A percentile compares a stretch with the other conserved stretches of the same genome.
Conservation (phyloP, 768 basidiomycete genomes). For the Termitomyces sp. region DNA sequence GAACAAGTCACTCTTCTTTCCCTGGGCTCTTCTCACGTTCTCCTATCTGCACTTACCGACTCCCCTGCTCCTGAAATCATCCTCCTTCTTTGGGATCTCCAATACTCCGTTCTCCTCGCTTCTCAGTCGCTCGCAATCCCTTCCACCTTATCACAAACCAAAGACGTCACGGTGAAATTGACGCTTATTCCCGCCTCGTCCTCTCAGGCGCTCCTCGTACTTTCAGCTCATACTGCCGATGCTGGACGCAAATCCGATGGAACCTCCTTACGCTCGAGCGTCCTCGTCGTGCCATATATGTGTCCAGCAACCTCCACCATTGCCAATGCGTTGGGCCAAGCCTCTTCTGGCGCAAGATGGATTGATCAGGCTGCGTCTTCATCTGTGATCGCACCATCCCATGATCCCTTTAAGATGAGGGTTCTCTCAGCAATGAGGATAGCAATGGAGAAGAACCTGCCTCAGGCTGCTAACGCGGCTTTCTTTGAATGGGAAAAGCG, state of each 20-base stretch:
- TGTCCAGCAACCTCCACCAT: constrained; percentile 58
- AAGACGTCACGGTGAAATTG: constrained; percentile 27
- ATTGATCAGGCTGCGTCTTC: constrained; percentile 7
- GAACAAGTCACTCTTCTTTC: constrained; percentile 39
- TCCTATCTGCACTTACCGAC: constrained; percentile 44
- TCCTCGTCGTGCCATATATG: constrained; percentile 58
- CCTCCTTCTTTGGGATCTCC: constrained; percentile 67
- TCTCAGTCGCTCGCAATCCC: constrained; percentile 51
- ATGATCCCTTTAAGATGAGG: constrained; percentile 18
- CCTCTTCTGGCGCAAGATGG: constrained; percentile 16
- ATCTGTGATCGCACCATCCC: not conserved
- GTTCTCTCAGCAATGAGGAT: constrained; percentile 22
- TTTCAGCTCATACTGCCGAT: constrained; percentile 34
- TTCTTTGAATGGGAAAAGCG: constrained; percentile 62
- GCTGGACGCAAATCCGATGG: constrained; percentile 20
- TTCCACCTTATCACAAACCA: constrained; percentile 30
- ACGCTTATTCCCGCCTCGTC: constrained; percentile 29
- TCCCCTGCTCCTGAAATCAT: constrained; percentile 41
- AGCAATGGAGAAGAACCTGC: constrained; percentile 29
- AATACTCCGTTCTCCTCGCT: constrained; percentile 62
- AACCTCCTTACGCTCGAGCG: constrained; percentile 40
- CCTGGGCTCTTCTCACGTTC: constrained; percentile 54
- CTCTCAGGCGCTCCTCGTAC: constrained; percentile 51
- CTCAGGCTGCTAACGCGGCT: constrained; percentile 50
- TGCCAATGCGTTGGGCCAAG: constrained; percentile 24